These are phyloP conservation scores for Fusarium multiceps DNA, from an alignment of 2,329 filamentous ascomycete genomes.

Conservation along the genomic window DNA sequence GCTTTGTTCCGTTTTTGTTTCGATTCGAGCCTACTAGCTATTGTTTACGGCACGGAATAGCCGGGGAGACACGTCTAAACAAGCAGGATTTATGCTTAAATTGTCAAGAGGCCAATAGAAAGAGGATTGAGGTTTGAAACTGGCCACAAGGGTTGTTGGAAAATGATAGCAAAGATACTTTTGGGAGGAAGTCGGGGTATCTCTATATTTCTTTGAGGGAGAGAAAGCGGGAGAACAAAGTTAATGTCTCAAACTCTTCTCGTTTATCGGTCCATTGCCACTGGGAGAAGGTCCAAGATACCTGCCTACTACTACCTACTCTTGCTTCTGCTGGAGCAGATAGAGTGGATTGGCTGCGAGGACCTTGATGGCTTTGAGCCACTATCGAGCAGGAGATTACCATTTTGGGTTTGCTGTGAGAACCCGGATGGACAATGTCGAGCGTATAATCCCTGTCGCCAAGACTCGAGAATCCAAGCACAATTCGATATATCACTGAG, in stretches of 20 bases:
- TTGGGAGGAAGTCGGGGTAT: not conserved
- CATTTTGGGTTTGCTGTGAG: slow-evolving; percentile 30
- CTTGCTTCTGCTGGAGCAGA: not conserved
- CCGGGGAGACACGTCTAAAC: slow-evolving; percentile 3
- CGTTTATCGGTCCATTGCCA: not conserved
- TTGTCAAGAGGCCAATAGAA: not conserved
- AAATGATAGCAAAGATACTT: not conserved
- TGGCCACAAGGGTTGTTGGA: slow-evolving; percentile 22
- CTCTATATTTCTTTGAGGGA: not conserved
- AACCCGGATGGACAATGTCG: slow-evolving; percentile 39
- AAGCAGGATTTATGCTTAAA: slow-evolving; percentile 29
- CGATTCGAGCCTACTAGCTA: not conserved
- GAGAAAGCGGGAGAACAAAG: slow-evolving; percentile 8
- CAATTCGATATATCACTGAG: not conserved
- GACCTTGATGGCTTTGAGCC: slow-evolving; percentile 30
- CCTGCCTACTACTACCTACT: not conserved
- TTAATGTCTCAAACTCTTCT: slow-evolving; percentile 37
- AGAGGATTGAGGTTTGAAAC: not conserved
- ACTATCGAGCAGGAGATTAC: slow-evolving; percentile 29
- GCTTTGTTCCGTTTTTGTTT: not conserved
- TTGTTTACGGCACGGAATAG: slow-evolving; percentile 5
- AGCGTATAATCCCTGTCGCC: slow-evolving; percentile 32
- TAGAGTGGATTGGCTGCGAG: slow-evolving; percentile 38
- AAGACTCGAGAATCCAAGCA: slow-evolving; percentile 23
- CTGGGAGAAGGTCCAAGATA: slow-evolving; percentile 4